Evolutionary conservation across 305 asterid species (phyloP).

Genomic region (Rubia balearica): DNA sequence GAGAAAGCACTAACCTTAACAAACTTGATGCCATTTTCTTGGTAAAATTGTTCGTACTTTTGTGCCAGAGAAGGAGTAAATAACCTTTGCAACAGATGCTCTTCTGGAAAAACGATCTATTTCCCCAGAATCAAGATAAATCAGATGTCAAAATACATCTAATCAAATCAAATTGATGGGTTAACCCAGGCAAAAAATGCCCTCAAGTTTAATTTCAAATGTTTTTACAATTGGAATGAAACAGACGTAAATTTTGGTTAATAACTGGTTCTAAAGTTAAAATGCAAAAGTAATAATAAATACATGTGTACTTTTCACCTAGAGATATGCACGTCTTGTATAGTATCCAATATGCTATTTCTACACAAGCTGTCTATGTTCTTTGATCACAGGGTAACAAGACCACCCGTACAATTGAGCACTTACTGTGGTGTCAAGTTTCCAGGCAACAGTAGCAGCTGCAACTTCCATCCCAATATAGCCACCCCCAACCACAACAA

Average conservation of each 20-base stretch:
- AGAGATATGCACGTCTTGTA: background rate
- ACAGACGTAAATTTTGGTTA: background rate
- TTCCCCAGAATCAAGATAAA: slow-evolving; percentile 14
- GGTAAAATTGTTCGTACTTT: slow-evolving; percentile 75
- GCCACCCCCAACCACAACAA: slow-evolving; percentile 94
- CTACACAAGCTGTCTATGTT: background rate
- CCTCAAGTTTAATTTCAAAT: background rate
- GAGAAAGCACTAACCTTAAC: slow-evolving; percentile 54
- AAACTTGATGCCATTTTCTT: slow-evolving; percentile 70
- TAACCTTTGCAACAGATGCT: slow-evolving; percentile 73
- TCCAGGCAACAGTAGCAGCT: slow-evolving; percentile 94
- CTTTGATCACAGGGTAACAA: background rate
- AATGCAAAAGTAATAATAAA: background rate
- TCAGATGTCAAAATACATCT: slow-evolving; percentile 5
- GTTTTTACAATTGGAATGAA: background rate
- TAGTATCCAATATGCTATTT: background rate
- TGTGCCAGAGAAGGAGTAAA: slow-evolving; percentile 83
- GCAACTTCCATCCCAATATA: slow-evolving; percentile 99
- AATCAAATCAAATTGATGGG: background rate
- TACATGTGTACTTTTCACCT: background rate
- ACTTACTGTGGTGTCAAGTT: slow-evolving; percentile 90
- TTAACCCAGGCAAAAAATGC: background rate
- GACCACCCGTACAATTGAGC: background rate
- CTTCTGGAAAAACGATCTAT: slow-evolving; percentile 80
- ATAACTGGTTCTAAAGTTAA: background rate